Percentiles rank a stretch among this genome's conserved stretches.
phyloP scores from a whole-genome alignment of 352 stramenopile species.

The Phytophthora quininea region DNA sequence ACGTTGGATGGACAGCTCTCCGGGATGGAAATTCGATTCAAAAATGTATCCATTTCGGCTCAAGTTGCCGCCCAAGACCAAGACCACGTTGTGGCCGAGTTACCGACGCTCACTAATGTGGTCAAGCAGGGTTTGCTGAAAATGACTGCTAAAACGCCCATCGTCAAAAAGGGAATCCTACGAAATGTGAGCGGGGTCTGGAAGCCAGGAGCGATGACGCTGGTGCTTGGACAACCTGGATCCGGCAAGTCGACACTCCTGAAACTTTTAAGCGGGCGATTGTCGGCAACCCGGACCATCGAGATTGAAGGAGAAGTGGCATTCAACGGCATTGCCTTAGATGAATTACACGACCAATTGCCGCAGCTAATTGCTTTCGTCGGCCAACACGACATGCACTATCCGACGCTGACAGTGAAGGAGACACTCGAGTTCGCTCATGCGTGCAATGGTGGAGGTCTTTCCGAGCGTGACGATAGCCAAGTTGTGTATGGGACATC shows the following conservation, averaged over 20 bases:
- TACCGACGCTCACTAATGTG: background rate
- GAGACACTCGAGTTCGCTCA: conserved; percentile 45
- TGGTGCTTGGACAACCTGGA: background rate
- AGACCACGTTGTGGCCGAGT: background rate
- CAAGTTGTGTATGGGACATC: background rate
- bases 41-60: background rate
- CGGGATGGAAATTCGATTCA: background rate
- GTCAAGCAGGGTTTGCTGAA: background rate
- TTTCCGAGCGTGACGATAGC: background rate
- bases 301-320: background rate
- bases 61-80: background rate
- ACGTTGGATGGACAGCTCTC: background rate
- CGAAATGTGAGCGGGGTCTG: background rate
- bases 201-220: background rate
- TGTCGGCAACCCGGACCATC: background rate
- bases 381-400: conserved; percentile 31
- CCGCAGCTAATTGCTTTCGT: conserved; percentile 32
- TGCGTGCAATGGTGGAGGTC: background rate
- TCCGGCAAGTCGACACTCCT: background rate
- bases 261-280: background rate
- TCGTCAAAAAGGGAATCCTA: background rate
- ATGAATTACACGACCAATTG: background rate
- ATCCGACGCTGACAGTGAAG: conserved; percentile 44
- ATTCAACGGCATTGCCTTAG: background rate
- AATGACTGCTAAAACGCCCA: background rate